phyloP scores from a whole-genome alignment of 1,139 yeast species.

The Pichia inconspicua region DNA sequence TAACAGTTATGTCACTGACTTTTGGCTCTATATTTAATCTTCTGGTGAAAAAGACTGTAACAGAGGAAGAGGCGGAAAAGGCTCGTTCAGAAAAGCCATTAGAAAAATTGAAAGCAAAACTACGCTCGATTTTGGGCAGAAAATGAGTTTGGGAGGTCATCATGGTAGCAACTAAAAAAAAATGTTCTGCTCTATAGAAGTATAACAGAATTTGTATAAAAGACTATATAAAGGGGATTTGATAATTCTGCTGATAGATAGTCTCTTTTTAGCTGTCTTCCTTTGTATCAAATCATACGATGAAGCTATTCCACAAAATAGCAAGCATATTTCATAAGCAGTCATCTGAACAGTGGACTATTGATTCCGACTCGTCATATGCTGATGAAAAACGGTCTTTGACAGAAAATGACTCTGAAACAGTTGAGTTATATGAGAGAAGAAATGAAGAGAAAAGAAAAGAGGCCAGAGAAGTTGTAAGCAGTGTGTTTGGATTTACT shows the following conservation, averaged over 20 bases:
- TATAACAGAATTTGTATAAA: neutral
- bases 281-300: neutral
- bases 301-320: neutral
- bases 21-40: constrained; percentile 84
- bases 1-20: constrained; percentile 86
- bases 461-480: neutral
- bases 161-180: neutral
- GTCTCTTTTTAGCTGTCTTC: neutral
- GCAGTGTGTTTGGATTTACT: neutral
- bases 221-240: too few relatives aligned
- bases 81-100: constrained; percentile 10
- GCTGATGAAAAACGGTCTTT: neutral
- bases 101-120: constrained; percentile 9
- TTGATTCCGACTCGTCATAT: neutral
- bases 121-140: constrained; percentile 2
- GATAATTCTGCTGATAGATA: too few relatives aligned
- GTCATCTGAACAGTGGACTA: neutral
- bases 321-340: neutral
- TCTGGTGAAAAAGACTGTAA: constrained; percentile 64
- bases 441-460: too few relatives aligned
- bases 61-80: constrained; percentile 65
- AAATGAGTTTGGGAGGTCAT: neutral
- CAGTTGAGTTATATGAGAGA: neutral
- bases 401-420: neutral
- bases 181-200: neutral